Evolutionary conservation across 495 filamentous ascomycete species (phyloP).

Genomic region (Beverwykella pulmonaria): DNA sequence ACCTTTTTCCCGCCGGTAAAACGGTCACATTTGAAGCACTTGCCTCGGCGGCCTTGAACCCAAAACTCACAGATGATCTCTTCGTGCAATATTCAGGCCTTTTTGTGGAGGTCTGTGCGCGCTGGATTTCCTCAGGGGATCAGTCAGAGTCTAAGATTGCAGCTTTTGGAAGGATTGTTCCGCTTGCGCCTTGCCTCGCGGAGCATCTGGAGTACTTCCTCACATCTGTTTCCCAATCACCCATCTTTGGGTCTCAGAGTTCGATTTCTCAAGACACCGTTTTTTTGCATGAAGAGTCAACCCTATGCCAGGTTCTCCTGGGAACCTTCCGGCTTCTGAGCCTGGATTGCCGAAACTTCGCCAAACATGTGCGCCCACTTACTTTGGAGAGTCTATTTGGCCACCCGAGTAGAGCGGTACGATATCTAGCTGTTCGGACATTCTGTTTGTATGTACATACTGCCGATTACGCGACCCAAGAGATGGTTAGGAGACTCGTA

Average conservation of each 20-base stretch:
- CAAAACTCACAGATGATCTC: slow-evolving; percentile 65
- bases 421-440: slow-evolving; percentile 79
- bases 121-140: slow-evolving; percentile 63
- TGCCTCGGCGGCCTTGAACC: slow-evolving; percentile 57
- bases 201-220: slow-evolving; percentile 54
- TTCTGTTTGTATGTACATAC: slow-evolving; percentile 77
- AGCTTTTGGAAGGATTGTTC: slow-evolving; percentile 77
- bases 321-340: slow-evolving; percentile 75
- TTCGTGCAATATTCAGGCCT: slow-evolving; percentile 70
- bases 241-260: slow-evolving; percentile 33
- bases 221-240: slow-evolving; percentile 45
- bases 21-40: slow-evolving; percentile 19
- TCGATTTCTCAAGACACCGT: slow-evolving; percentile 29
- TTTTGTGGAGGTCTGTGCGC: slow-evolving; percentile 77
- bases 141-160: slow-evolving; percentile 58
- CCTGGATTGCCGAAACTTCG: slow-evolving; percentile 69
- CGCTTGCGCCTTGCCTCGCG: slow-evolving; percentile 72
- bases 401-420: slow-evolving; percentile 61
- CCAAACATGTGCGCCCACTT: slow-evolving; percentile 61
- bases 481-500: slow-evolving; percentile 67
- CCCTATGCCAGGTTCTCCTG: slow-evolving; percentile 54
- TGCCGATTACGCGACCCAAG: slow-evolving; percentile 75
- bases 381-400: slow-evolving; percentile 68
- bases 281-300: neutral
- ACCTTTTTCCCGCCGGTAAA: slow-evolving; percentile 29